Evolutionary conservation across 179 eudicot genomes (phyloP), one percentile per base, ranked within the genome.

Genomic region (Camellia oleifera): DNA sequence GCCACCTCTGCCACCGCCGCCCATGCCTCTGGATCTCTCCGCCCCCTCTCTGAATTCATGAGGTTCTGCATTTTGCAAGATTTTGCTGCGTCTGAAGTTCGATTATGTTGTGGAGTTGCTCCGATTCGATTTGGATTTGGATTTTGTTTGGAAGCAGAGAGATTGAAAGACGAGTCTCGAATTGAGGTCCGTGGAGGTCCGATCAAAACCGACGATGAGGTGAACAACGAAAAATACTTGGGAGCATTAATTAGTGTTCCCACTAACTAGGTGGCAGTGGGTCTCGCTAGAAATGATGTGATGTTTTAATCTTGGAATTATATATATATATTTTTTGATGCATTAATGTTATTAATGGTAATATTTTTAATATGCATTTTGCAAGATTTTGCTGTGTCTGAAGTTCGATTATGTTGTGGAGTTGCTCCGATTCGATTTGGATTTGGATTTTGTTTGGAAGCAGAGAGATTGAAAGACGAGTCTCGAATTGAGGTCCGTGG

Each of bases 151-250:
- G 50, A 52, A 15, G 77, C 53, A 9, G 66, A 56, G 52, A 14
- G 4, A 15, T 15, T 40, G 3, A 42, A 0, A 4, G 20, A 18
- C 3, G 66, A 44, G 66, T 18, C 77, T 46, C 44, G 58, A 7
- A 18, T 76, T 12, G 69, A 61, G 56, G 69, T 23, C 56, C 69
- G 57, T 75, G 69, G n/a, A 69, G 57, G 69, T 63, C 69, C 45
- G 78, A 5, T 46, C 12, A 44, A 46, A 11, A 46, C 5, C 9
- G 76, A 54, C 9, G 78, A 44, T 54, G 67, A 58, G 3, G 66
- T 9, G 3, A 5, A 15, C 9, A 3, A 3, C n/a, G n/a, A n/a
- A n/a, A n/a, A n/a, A n/a, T n/a, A n/a, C n/a, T n/a, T n/a, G n/a
- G n/a, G n/a, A n/a, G n/a, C n/a, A n/a, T n/a, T n/a, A n/a, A n/a